A percentile compares a stretch with the other conserved stretches of the same genome.
Evolutionary conservation across 2,329 filamentous ascomycete species (phyloP).

Genomic region (Hortaea sp.): DNA sequence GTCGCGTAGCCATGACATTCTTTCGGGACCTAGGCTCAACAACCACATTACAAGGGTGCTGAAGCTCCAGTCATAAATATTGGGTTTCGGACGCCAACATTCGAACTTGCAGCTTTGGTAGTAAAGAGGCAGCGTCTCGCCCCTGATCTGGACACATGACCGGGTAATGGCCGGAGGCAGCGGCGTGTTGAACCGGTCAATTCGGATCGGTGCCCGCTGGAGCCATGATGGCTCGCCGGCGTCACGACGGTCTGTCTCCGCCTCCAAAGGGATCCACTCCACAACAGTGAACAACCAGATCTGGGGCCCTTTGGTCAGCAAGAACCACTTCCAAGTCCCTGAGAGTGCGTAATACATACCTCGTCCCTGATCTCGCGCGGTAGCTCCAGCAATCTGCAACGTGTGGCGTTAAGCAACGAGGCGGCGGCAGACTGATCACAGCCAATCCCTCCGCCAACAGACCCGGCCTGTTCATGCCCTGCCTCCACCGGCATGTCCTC

Average conservation of each 20-base stretch:
- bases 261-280: neutral
- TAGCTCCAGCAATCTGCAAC: neutral
- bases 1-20: conserved; percentile 13
- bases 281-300: conserved; percentile 1
- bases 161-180: conserved; percentile 8
- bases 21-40: conserved; percentile 8
- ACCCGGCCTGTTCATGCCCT: too few species aligned
- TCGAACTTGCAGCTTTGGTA: conserved; percentile 16
- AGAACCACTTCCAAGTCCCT: too few species aligned
- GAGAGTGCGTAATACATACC: neutral
- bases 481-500: too few species aligned
- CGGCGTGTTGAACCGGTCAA: conserved; percentile 3
- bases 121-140: conserved; percentile 15
- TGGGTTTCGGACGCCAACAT: conserved; percentile 16
- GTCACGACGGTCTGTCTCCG: neutral
- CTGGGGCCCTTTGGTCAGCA: neutral
- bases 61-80: conserved; percentile 13
- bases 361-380: neutral
- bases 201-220: neutral
- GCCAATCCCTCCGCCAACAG: too few species aligned
- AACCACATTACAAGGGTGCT: conserved; percentile 17
- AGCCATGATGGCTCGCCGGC: neutral
- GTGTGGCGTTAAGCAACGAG: too few species aligned
- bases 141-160: conserved; percentile 11
- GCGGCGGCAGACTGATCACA: too few species aligned